phyloP scores from a whole-genome alignment of 1,284 basidiomycete species.

The Termitomyces sp. region DNA sequence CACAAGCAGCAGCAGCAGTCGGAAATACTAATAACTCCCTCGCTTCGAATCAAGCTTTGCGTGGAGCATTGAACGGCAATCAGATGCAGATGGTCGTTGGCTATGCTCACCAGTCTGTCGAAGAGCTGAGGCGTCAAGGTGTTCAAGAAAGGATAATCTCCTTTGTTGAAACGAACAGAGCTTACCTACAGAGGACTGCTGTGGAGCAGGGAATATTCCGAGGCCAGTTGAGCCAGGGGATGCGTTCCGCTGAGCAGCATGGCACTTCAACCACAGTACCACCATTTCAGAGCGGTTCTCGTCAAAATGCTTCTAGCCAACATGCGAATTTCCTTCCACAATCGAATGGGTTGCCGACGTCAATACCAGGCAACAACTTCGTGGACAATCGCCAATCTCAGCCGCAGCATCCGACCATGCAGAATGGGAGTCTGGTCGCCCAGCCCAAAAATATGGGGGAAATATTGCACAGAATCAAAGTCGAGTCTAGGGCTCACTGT shows the following conservation, averaged over 20 bases:
- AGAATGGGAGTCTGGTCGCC: slow-evolving; percentile 3
- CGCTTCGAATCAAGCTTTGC: slow-evolving; percentile 17
- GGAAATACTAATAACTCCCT: not conserved
- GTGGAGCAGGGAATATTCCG: slow-evolving; percentile 40
- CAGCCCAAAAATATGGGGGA: slow-evolving; percentile 29
- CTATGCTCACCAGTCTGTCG: slow-evolving; percentile 38
- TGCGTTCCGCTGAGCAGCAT: slow-evolving; percentile 14
- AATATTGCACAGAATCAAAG: slow-evolving; percentile 29
- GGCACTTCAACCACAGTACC: slow-evolving; percentile 3
- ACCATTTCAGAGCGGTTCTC: slow-evolving; percentile 6
- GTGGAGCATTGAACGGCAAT: slow-evolving; percentile 20
- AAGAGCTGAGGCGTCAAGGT: slow-evolving; percentile 48
- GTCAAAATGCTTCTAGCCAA: slow-evolving; percentile 4
- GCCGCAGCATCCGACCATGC: slow-evolving; percentile 5
- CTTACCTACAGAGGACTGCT: slow-evolving; percentile 35
- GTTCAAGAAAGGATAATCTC: slow-evolving; percentile 48
- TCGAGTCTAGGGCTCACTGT: slow-evolving; percentile 28
- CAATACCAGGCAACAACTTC: slow-evolving; percentile 12
- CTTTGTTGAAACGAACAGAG: slow-evolving; percentile 53
- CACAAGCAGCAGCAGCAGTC: slow-evolving; percentile 8
- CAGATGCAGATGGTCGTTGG: slow-evolving; percentile 38
- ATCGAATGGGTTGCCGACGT: slow-evolving; percentile 8
- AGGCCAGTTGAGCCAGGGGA: slow-evolving; percentile 21
- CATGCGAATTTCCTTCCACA: slow-evolving; percentile 11
- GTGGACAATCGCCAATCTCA: slow-evolving; percentile 13